A percentile compares a stretch with the other conserved stretches of the same genome.
Evolutionary conservation across 768 basidiomycete species (phyloP).

Genomic region (Bullera alba): DNA sequence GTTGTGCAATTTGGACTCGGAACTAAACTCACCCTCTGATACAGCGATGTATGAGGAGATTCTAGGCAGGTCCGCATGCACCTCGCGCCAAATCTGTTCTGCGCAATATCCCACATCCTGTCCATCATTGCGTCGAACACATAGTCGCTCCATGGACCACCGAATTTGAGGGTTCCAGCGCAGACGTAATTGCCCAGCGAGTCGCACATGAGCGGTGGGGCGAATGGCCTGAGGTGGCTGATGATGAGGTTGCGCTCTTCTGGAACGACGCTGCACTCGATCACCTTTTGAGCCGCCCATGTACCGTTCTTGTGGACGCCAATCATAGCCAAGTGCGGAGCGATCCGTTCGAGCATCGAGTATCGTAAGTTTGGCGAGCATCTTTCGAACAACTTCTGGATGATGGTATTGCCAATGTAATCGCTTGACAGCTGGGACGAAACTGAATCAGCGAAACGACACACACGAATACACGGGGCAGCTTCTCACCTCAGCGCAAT

Average conservation of each 20-base stretch:
- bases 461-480: not conserved
- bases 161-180: conserved; percentile 69
- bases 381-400: conserved; percentile 93
- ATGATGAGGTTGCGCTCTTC: conserved; percentile 81
- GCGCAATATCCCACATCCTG: conserved; percentile 94
- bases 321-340: conserved; percentile 90
- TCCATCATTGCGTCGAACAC: conserved; percentile 97
- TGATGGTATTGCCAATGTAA: conserved; percentile 97
- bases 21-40: conserved; percentile 58
- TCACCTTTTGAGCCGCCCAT: conserved; percentile 99
- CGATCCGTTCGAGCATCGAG: conserved; percentile 87
- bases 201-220: conserved; percentile 87
- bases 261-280: conserved; percentile 80
- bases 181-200: conserved; percentile 51
- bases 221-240: conserved; percentile 79
- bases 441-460: conserved; percentile 1
- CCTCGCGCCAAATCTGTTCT: conserved; percentile 94
- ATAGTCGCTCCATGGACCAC: conserved; percentile 82
- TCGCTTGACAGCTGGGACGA: conserved; percentile 68
- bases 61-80: conserved; percentile 97
- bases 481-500: conserved; percentile 65
- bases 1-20: not conserved
- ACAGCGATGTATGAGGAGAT: conserved; percentile 73
- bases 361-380: conserved; percentile 70
- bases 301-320: conserved; percentile 99